phyloP scores from a whole-genome alignment of 208 protist genomes.

The Trichomonas tenax region DNA sequence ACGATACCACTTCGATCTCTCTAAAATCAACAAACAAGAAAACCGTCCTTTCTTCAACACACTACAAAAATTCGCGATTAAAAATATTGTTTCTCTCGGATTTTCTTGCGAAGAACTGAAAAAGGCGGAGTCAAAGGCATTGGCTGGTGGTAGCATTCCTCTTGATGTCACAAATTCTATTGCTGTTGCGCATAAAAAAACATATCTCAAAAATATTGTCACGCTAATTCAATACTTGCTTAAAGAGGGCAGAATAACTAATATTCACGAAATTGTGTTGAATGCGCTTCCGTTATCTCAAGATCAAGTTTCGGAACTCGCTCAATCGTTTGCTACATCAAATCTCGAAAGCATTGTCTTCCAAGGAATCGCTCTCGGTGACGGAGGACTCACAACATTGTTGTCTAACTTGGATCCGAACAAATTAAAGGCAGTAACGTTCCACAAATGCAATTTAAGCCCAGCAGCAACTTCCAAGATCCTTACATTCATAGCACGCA shows the following conservation, averaged over 20 bases:
- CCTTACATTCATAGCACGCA: not conserved
- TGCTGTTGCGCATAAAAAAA: not conserved
- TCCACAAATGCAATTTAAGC: not conserved
- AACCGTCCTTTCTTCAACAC: not conserved
- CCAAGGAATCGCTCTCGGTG: not conserved
- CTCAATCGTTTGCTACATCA: not conserved
- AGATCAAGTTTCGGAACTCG: not conserved
- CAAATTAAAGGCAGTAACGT: not conserved
- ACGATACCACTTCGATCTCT: conserved; percentile 2
- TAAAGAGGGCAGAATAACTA: not conserved
- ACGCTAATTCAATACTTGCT: not conserved
- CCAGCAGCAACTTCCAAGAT: not conserved
- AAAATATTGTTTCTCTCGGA: not conserved
- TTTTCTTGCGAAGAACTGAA: not conserved
- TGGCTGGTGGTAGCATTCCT: not conserved
- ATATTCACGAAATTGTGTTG: not conserved
- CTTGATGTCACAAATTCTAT: not conserved
- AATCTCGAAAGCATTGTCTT: not conserved
- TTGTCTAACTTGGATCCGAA: not conserved
- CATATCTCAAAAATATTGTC: conserved; percentile 1
- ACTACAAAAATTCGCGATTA: not conserved
- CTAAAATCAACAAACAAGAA: not conserved
- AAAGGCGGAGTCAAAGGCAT: not conserved
- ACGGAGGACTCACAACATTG: not conserved
- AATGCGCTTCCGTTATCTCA: not conserved